Evolutionary conservation across 2,329 filamentous ascomycete genomes (phyloP), one percentile per base, ranked within the genome.

Genomic region (Aspergillus latus): DNA sequence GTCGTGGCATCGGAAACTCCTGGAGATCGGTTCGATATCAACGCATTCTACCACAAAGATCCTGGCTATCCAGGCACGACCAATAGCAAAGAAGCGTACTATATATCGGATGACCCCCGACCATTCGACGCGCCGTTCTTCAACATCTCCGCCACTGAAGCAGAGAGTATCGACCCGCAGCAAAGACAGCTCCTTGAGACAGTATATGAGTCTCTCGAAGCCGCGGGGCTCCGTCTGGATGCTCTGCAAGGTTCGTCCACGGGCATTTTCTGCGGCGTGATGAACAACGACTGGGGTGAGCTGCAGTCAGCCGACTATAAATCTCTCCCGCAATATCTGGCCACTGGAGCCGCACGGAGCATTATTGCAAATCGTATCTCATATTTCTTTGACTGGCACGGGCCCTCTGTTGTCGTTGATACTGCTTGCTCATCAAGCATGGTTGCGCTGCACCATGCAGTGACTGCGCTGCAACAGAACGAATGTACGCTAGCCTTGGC

Each of bases 111-210:
- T 11, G 8, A 10, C 34, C 62, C 68, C 6, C 65, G 69, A 43
- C 9, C 50, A 0, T 72, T 74, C 36, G 71, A 74, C 54, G 68
- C 69, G 1, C 52, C 65, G 0, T 74, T 74, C 52, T 74, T 74
- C 52, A 65, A 66, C 47, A 69, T 73, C 49, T 62, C 61, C 6
- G 45, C 60, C 2, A 56, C 65, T 3, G 68, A 72, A 37, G 68
- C 68, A 6, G 56, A 58, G 48, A 59, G 61, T 4, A 67, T 71
- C 61, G 68, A 69, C 29, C 67, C 67, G 1, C 65, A 70, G 40
- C 64, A 67, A 40, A 55, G 70, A 11, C 42, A 69, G 5, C 50
- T 69, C 8, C 59, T 72, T 4, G 69, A 71, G 47, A 62, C 64
- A 1, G 52, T 58, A 5, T 69, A 65, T 46, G 66, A 71, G 57